phyloP scores from a whole-genome alignment of 768 basidiomycete genomes.

The Boletus coccyginus region DNA sequence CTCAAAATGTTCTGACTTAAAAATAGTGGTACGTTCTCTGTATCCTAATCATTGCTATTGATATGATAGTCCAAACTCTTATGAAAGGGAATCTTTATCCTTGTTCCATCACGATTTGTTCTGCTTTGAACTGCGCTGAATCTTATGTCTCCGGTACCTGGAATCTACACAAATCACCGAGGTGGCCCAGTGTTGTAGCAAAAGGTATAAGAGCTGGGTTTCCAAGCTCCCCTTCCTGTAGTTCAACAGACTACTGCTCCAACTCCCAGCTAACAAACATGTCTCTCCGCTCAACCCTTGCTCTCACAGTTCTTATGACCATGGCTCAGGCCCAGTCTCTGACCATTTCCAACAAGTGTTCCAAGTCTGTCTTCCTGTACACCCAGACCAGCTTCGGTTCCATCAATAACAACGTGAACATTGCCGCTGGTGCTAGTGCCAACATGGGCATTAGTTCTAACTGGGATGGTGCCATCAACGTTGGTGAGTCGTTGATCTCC shows the following conservation, averaged over 20 bases:
- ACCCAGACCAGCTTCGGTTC: slow-evolving; percentile 30
- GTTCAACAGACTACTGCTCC: too few relatives aligned
- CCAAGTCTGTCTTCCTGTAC: slow-evolving; percentile 27
- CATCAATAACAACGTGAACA: slow-evolving; percentile 28
- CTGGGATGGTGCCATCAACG: too few relatives aligned
- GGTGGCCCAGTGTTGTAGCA: background rate
- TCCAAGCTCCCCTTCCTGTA: background rate
- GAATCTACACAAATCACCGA: background rate
- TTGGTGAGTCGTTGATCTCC: too few relatives aligned
- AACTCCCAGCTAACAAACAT: too few relatives aligned
- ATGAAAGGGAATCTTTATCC: background rate
- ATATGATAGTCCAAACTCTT: background rate
- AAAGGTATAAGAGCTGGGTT: slow-evolving; percentile 15
- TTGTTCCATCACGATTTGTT: background rate
- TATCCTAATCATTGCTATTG: background rate
- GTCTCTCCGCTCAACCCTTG: slow-evolving; percentile 17
- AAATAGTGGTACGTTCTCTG: background rate
- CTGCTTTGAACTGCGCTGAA: background rate
- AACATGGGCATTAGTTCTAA: too few relatives aligned
- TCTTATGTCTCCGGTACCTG: background rate
- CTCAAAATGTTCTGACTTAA: background rate
- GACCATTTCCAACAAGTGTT: slow-evolving; percentile 26
- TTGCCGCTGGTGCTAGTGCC: too few relatives aligned
- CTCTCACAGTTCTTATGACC: slow-evolving; percentile 17
- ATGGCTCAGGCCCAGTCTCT: slow-evolving; percentile 28